phyloP scores from a whole-genome alignment of 2,329 filamentous ascomycete species.

The Colletotrichum plurivorum region DNA sequence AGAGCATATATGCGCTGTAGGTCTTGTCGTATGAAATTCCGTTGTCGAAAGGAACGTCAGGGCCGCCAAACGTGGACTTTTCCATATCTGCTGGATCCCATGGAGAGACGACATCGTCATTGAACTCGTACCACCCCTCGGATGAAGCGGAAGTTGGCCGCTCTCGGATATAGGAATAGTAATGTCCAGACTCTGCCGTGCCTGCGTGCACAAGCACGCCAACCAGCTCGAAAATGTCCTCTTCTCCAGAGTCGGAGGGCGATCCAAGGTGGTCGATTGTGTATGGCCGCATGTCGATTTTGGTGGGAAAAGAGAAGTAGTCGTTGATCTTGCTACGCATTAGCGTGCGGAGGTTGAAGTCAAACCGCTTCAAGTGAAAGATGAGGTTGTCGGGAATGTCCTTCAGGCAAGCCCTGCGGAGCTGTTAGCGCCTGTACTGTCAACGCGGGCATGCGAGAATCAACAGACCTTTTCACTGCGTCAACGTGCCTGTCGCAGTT shows the following conservation, averaged over 20 bases:
- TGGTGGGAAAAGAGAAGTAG: constrained; percentile 87
- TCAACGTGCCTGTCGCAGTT: constrained; percentile 91
- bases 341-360: constrained; percentile 83
- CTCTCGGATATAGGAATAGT: constrained; percentile 95
- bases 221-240: constrained; percentile 93
- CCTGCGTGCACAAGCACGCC: constrained; percentile 94
- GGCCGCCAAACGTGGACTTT: constrained; percentile 84
- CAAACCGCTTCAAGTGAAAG: constrained; percentile 92
- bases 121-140: constrained; percentile 88
- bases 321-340: constrained; percentile 96
- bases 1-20: constrained; percentile 97
- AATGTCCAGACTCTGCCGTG: constrained; percentile 94
- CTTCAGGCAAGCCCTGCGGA: constrained; percentile 83
- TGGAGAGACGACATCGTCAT: constrained; percentile 84
- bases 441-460: neutral
- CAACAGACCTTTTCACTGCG: constrained; percentile 83
- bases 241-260: constrained; percentile 64
- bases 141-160: constrained; percentile 68
- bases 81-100: constrained; percentile 85
- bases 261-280: constrained; percentile 87
- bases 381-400: constrained; percentile 95
- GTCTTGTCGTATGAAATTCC: constrained; percentile 73
- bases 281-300: constrained; percentile 90
- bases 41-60: constrained; percentile 65
- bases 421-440: constrained; percentile 22